Base-by-base conservation (phyloP, 306 rosid genomes). In the Vigna trinervia region DNA sequence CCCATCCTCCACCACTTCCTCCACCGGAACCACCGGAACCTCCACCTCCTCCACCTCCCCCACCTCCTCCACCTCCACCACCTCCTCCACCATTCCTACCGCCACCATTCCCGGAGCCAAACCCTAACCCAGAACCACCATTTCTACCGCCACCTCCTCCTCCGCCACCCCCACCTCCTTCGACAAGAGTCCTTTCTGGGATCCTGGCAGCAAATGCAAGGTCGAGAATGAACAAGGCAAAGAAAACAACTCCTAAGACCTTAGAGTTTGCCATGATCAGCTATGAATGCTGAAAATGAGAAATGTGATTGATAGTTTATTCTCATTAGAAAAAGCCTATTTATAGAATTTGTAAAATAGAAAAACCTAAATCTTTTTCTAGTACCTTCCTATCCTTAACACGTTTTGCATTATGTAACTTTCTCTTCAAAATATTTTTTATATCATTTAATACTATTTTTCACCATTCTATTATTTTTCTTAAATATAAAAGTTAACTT, bases 221-320 rank as follows among this genome's bases (percentile, higher is more conserved):
- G 71, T 94, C 93, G 32, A 85, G 66, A 80, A 89, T 59, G 32
- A 94, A 76, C 86, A 94, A 83, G 66, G 75, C 84, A 86, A 85
- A 57, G 77, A 94, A 74, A 71, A 60, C 83, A 54, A 59, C 79
- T 69, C 88, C 95, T 34, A 85, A 60, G 77, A 83, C 77, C 85
- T 85, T 90, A 45, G 80, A 45, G 75, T 73, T 83, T 57, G 86
- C 89, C 97, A 93, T 92, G 53, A 12, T 92, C 59, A 12, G 6
- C 1, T 45, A 2, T 1, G 17, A 38, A 38, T 52, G 22, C 30
- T 36, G 69, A 39, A 14, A 63, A 41, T 22, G 63, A 41, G 63
- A 52, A 30, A 51, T 54, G 17, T n/a, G 26, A 26, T 26, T 26
- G 3, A 58, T 39, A 15, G 53, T 30, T 14, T 48, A 2, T 41